These are phyloP conservation scores for Microstegium vimineum DNA, from an alignment of 176 grass and related monocot genomes.

Conservation along the genomic window DNA sequence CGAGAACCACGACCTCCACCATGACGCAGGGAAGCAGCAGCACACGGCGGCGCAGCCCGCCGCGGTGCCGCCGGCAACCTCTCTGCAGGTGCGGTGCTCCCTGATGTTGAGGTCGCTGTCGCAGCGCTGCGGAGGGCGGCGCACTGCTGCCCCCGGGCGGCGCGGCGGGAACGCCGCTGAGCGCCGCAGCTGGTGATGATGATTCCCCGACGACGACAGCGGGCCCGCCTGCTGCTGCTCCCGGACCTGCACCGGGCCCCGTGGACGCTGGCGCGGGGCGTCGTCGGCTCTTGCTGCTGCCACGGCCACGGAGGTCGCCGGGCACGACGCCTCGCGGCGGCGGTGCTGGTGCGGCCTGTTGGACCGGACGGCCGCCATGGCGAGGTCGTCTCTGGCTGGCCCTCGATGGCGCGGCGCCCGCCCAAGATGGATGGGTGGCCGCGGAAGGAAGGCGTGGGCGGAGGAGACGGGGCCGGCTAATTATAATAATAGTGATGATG, in stretches of 20 bases:
- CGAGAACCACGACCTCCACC: slow-evolving; percentile 70
- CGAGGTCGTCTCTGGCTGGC: not conserved
- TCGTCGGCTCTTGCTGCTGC: slow-evolving; percentile 16
- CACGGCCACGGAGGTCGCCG: slow-evolving; percentile 39
- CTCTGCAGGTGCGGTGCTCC: slow-evolving; percentile 44
- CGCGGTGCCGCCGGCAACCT: slow-evolving; percentile 71
- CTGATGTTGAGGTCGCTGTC: not conserved
- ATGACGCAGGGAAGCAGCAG: slow-evolving; percentile 70
- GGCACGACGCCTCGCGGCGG: slow-evolving; percentile 23
- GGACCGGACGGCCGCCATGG: slow-evolving; percentile 39
- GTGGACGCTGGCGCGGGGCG: not conserved
- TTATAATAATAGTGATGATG: not conserved
- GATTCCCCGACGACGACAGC: too few relatives aligned
- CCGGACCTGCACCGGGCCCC: not conserved
- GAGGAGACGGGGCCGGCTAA: slow-evolving; percentile 7
- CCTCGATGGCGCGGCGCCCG: slow-evolving; percentile 7
- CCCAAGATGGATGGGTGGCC: not conserved
- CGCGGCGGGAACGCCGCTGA: slow-evolving; percentile 28
- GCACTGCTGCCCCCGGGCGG: not conserved
- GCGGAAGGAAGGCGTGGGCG: slow-evolving; percentile 13
- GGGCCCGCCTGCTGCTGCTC: not conserved
- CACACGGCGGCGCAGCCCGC: slow-evolving; percentile 70
- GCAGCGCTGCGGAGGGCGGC: slow-evolving; percentile 7
- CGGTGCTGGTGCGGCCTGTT: slow-evolving; percentile 3
- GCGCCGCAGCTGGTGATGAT: slow-evolving; percentile 3